Conservation (phyloP, 2,329 filamentous ascomycete genomes). For the Sclerotinia spermophila region DNA sequence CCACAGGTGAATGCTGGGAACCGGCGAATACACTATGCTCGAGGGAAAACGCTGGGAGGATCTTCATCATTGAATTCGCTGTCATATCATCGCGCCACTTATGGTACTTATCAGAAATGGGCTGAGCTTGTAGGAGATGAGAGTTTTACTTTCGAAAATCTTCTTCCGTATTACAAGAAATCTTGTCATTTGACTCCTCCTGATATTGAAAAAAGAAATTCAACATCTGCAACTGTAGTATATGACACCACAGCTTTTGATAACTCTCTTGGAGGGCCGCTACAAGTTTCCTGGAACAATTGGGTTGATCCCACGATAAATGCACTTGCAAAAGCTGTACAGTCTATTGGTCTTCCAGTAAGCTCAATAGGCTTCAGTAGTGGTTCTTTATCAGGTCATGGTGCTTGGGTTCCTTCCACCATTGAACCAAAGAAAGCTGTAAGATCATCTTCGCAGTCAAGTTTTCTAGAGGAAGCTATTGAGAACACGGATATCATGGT, state of each 20-base stretch:
- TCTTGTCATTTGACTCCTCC: conserved; percentile 29
- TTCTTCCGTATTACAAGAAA: conserved; percentile 46
- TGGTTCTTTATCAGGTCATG: conserved; percentile 22
- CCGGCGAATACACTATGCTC: conserved; percentile 27
- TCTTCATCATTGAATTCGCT: conserved; percentile 21
- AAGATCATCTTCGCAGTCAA: conserved; percentile 21
- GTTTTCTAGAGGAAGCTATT: conserved; percentile 11
- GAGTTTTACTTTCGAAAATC: conserved; percentile 45
- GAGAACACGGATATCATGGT: conserved; percentile 6
- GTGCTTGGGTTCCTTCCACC: conserved; percentile 19
- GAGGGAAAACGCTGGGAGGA: conserved; percentile 39
- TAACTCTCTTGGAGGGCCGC: conserved; percentile 34
- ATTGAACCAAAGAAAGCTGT: conserved; percentile 21
- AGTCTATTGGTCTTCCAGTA: conserved; percentile 22
- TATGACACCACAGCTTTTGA: conserved; percentile 36
- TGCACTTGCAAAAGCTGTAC: conserved; percentile 21
- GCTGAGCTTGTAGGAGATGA: conserved; percentile 41
- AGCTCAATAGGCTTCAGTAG: conserved; percentile 25
- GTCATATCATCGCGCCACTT: conserved; percentile 16
- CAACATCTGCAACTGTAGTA: neutral
- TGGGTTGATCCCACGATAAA: conserved; percentile 27
- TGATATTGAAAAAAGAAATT: conserved; percentile 24
- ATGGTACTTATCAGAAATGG: conserved; percentile 42
- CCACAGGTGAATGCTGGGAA: conserved; percentile 23
- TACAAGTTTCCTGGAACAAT: conserved; percentile 44